phyloP scores from a whole-genome alignment of 805 yeast genomes.

The Candida alai region DNA sequence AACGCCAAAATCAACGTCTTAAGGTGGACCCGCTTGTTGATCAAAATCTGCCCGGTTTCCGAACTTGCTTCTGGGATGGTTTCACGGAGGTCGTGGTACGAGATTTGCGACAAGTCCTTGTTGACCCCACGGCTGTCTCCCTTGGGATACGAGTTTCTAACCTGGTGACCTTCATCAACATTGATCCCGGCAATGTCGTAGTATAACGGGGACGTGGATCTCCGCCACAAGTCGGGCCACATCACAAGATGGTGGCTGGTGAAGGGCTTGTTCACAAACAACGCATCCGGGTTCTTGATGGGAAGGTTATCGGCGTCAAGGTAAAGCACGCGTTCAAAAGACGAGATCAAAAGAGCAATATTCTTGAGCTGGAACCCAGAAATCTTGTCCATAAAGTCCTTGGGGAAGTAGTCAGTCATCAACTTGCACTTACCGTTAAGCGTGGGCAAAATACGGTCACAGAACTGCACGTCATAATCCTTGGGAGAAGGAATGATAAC shows the following conservation, averaged over 20 bases:
- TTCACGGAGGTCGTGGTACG: conserved; percentile 28
- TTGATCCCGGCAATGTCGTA: conserved; percentile 31
- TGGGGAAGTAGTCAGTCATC: conserved; percentile 44
- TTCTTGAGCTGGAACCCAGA: conserved; percentile 33
- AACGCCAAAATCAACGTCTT: conserved; percentile 29
- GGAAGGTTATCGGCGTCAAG: conserved; percentile 41
- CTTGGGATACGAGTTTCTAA: conserved; percentile 25
- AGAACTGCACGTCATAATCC: conserved; percentile 33
- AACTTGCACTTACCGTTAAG: conserved; percentile 37
- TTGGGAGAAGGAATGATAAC: conserved; percentile 28
- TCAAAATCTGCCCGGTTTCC: conserved; percentile 38
- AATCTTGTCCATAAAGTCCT: conserved; percentile 16
- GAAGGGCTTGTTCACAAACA: conserved; percentile 34
- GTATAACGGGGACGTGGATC: conserved; percentile 34
- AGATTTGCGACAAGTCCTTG: conserved; percentile 9
- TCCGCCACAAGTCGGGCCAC: conserved; percentile 44
- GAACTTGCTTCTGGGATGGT: conserved; percentile 35
- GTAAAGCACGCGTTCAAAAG: conserved; percentile 32
- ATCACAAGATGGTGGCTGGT: conserved; percentile 23
- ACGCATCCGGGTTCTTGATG: conserved; percentile 31
- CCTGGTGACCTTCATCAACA: conserved; percentile 16
- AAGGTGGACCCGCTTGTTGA: conserved; percentile 30
- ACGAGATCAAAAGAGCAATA: conserved; percentile 33
- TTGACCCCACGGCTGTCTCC: conserved; percentile 23
- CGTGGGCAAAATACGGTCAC: conserved; percentile 28